Evolutionary conservation across 768 basidiomycete species (phyloP).

Genomic region (Collybia sordida): DNA sequence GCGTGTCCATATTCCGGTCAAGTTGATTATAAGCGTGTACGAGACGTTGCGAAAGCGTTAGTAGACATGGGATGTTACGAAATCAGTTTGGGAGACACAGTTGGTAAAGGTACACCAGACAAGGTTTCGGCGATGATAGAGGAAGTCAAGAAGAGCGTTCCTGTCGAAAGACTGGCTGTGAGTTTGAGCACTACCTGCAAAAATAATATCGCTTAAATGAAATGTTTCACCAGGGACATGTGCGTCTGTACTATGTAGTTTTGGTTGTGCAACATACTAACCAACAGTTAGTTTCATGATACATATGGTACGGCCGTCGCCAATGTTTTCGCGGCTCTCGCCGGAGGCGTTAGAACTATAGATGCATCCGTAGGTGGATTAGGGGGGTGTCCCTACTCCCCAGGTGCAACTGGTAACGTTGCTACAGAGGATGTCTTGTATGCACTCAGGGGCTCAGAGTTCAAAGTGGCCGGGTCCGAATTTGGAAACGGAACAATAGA

Average conservation of each 20-base stretch:
- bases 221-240: slow-evolving; percentile 46
- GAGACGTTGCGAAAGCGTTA: slow-evolving; percentile 68
- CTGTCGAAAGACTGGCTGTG: slow-evolving; percentile 71
- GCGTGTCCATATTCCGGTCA: slow-evolving; percentile 86
- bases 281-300: slow-evolving; percentile 71
- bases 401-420: slow-evolving; percentile 94
- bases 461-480: slow-evolving; percentile 47
- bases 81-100: slow-evolving; percentile 89
- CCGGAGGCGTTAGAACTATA: slow-evolving; percentile 76
- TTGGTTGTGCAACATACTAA: too few species aligned
- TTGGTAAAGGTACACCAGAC: slow-evolving; percentile 78
- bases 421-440: slow-evolving; percentile 93
- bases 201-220: background rate
- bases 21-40: slow-evolving; percentile 62
- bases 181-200: slow-evolving; percentile 16
- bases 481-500: slow-evolving; percentile 44
- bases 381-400: slow-evolving; percentile 95
- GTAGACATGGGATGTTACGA: slow-evolving; percentile 94
- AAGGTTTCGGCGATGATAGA: slow-evolving; percentile 68
- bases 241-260: slow-evolving; percentile 19
- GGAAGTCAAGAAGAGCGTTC: slow-evolving; percentile 61
- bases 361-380: slow-evolving; percentile 87
- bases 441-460: slow-evolving; percentile 65
- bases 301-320: slow-evolving; percentile 84
- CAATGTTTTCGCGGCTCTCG: slow-evolving; percentile 71